Percentiles rank a stretch among this genome's conserved stretches.
phyloP scores from a whole-genome alignment of 2,329 filamentous ascomycete genomes.

The Calonectria naviculata region DNA sequence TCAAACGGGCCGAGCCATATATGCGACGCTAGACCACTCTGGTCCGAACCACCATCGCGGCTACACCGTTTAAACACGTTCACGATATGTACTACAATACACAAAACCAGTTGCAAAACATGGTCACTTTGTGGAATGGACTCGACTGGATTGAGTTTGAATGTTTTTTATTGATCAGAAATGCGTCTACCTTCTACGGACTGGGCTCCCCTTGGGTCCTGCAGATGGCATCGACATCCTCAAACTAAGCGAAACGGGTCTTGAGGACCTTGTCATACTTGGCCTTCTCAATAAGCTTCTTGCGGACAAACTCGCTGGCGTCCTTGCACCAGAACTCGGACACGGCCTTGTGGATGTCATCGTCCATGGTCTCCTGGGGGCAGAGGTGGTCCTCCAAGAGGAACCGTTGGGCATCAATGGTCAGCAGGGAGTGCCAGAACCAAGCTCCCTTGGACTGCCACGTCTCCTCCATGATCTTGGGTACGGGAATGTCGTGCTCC shows the following conservation, averaged over 20 bases:
- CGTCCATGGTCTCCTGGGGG: not conserved
- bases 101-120: too few species aligned
- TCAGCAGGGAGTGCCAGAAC: constrained; percentile 26
- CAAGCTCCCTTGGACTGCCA: constrained; percentile 33
- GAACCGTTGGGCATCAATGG: not conserved
- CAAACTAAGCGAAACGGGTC: constrained; percentile 1
- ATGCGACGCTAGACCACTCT: too few species aligned
- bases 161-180: not conserved
- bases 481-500: constrained; percentile 18
- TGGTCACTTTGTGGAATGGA: not conserved
- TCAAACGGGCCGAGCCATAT: too few species aligned
- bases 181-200: not conserved
- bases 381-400: constrained; percentile 17
- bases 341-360: not conserved
- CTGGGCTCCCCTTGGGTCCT: constrained; percentile 2
- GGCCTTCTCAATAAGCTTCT: constrained; percentile 11
- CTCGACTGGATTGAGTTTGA: not conserved
- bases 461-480: constrained; percentile 27
- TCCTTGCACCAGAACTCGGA: constrained; percentile 12
- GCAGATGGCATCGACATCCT: not conserved
- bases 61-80: too few species aligned
- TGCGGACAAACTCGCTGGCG: not conserved
- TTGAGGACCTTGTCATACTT: constrained; percentile 14
- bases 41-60: too few species aligned
- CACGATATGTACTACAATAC: too few species aligned